These are phyloP conservation scores for Ustilago curta DNA, from an alignment of 1,284 basidiomycete genomes.

Conservation along the genomic window DNA sequence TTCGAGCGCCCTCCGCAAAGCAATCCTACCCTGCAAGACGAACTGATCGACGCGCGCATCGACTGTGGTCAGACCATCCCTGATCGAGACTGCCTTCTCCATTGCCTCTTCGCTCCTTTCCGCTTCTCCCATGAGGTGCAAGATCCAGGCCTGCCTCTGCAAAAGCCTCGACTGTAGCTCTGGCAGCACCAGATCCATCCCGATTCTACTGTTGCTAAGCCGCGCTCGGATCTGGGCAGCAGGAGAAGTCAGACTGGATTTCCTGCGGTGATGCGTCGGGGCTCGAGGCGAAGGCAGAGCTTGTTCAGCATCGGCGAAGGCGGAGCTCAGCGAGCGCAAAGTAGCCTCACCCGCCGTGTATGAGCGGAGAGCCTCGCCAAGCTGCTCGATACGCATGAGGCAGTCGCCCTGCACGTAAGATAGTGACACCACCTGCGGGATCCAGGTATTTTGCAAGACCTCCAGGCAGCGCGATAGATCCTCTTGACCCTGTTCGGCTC, in stretches of 20 bases:
- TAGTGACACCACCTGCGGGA: slow-evolving; percentile 46
- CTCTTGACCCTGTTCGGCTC: slow-evolving; percentile 37
- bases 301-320: slow-evolving; percentile 39
- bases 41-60: slow-evolving; percentile 41
- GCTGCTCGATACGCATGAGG: slow-evolving; percentile 39
- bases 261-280: slow-evolving; percentile 17
- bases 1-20: slow-evolving; percentile 43
- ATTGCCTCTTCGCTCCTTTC: slow-evolving; percentile 39
- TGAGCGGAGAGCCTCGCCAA: slow-evolving; percentile 43
- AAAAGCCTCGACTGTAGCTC: slow-evolving; percentile 50
- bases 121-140: slow-evolving; percentile 40
- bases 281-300: slow-evolving; percentile 31
- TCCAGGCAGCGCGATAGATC: slow-evolving; percentile 49
- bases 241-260: slow-evolving; percentile 21
- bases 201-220: slow-evolving; percentile 16
- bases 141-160: slow-evolving; percentile 55
- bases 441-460: slow-evolving; percentile 45
- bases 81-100: slow-evolving; percentile 41
- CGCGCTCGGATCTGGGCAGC: slow-evolving; percentile 19
- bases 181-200: slow-evolving; percentile 42
- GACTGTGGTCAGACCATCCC: slow-evolving; percentile 21
- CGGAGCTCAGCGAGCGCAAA: slow-evolving; percentile 37
- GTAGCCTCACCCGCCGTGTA: slow-evolving; percentile 48
- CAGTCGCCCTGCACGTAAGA: slow-evolving; percentile 55
- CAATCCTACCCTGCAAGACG: slow-evolving; percentile 47